These are phyloP conservation scores for Simplicillium aogashimaense DNA, from an alignment of 2,329 filamentous ascomycete genomes.

Conservation along the genomic window DNA sequence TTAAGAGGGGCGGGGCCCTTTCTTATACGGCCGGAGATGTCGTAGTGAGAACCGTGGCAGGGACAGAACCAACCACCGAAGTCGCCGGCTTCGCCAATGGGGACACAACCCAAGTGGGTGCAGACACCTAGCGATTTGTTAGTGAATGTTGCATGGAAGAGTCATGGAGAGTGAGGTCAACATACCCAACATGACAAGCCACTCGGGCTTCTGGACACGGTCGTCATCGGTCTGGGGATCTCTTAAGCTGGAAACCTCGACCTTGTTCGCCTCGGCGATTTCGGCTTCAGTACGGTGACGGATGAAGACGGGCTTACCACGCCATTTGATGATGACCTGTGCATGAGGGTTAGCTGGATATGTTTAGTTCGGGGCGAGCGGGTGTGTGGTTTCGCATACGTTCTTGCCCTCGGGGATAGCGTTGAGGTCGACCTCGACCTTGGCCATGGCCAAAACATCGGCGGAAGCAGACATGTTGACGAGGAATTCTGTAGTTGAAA, in stretches of 20 bases:
- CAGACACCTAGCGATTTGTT: constrained; percentile 64
- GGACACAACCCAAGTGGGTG: constrained; percentile 98
- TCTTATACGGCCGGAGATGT: constrained; percentile 96
- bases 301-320: constrained; percentile 99
- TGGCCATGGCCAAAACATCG: constrained; percentile 97
- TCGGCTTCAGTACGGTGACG: constrained; percentile 90
- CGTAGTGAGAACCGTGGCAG: constrained; percentile 99
- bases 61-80: constrained; percentile 99
- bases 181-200: constrained; percentile 95
- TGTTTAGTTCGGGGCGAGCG: not conserved
- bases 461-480: constrained; percentile 99
- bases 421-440: constrained; percentile 93
- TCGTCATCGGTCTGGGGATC: constrained; percentile 87
- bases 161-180: constrained; percentile 2
- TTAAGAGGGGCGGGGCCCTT: constrained; percentile 96
- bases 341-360: not conserved
- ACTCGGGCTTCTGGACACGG: constrained; percentile 96
- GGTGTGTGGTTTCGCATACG: constrained; percentile 42
- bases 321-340: constrained; percentile 98
- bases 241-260: constrained; percentile 73
- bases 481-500: constrained; percentile 68
- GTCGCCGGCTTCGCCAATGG: constrained; percentile 97
- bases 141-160: constrained; percentile 8
- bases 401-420: constrained; percentile 99
- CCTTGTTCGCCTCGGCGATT: constrained; percentile 89